Percentiles rank a stretch among this genome's conserved stretches.
Evolutionary conservation across 768 basidiomycete genomes (phyloP).

Genomic region (Jaapia argillacea): DNA sequence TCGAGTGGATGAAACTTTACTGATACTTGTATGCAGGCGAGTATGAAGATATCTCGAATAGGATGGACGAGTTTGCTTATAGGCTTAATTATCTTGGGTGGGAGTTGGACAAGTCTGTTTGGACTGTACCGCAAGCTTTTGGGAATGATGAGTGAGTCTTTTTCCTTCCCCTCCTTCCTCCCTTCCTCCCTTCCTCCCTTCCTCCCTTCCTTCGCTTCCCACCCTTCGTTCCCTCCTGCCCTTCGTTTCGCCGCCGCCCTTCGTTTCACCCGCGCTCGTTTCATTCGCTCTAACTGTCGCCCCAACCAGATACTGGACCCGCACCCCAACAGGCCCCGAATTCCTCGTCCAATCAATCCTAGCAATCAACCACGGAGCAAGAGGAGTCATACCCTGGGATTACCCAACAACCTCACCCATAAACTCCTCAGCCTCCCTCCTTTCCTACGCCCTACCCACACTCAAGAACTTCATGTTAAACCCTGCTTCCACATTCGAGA

Average conservation of each 20-base stretch:
- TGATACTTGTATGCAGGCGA: no score
- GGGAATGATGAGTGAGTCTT: conserved; percentile 32
- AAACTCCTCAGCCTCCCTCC: conserved; percentile 22
- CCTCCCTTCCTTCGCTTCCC: not conserved
- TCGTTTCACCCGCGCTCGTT: not conserved
- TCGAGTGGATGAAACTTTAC: not conserved
- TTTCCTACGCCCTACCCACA: conserved; percentile 20
- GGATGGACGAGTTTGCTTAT: conserved; percentile 57
- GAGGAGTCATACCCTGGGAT: conserved; percentile 29
- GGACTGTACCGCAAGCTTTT: conserved; percentile 78
- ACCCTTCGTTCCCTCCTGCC: no score
- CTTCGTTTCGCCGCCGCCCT: no score
- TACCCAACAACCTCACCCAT: conserved; percentile 30
- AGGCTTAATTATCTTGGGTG: conserved; percentile 55
- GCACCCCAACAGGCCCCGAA: conserved; percentile 58
- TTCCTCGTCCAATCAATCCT: conserved; percentile 57
- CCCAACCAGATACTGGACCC: conserved; percentile 44
- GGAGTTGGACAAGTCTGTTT: conserved; percentile 59
- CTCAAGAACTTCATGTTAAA: conserved; percentile 21
- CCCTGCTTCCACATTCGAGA: conserved; percentile 16
- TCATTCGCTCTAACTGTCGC: not conserved
- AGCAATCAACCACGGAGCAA: conserved; percentile 60
- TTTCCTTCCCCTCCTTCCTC: not conserved
- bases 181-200: not conserved
- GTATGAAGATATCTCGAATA: conserved; percentile 57